phyloP scores from a whole-genome alignment of 441 rosid genomes.

The Populus hybrid region DNA sequence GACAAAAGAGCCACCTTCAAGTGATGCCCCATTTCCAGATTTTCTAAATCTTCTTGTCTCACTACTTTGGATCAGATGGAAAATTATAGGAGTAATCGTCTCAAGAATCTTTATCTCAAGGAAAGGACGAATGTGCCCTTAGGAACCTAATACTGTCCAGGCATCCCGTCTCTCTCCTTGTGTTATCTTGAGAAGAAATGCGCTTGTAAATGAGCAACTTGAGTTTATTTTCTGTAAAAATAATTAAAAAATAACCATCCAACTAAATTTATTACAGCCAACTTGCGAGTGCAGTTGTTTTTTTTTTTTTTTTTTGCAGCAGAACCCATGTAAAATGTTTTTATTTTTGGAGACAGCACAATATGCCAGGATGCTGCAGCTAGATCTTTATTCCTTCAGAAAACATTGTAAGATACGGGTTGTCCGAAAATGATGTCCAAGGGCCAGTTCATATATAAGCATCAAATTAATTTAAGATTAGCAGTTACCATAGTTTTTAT shows the following conservation, averaged over 20 bases:
- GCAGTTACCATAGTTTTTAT: no score
- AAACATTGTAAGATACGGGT: neutral
- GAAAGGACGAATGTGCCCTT: slow-evolving; percentile 32
- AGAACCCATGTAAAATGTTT: neutral
- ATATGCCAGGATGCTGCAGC: neutral
- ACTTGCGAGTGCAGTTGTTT: neutral
- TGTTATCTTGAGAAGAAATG: neutral
- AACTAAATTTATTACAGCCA: no score
- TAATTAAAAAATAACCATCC: no score
- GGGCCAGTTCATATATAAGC: neutral
- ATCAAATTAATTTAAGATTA: neutral
- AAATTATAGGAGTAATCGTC: slow-evolving; percentile 18
- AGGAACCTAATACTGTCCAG: neutral
- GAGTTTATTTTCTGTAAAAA: neutral
- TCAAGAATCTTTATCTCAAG: slow-evolving; percentile 15
- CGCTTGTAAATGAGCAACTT: neutral
- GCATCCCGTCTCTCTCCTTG: neutral
- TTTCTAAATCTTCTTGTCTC: slow-evolving; percentile 77
- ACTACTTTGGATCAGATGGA: slow-evolving; percentile 35
- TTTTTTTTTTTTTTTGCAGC: neutral
- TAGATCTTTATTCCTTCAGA: neutral
- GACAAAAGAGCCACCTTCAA: slow-evolving; percentile 59
- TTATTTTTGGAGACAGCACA: neutral
- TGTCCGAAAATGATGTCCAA: no score
- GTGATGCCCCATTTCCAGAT: slow-evolving; percentile 60